Conservation (phyloP, 2,329 filamentous ascomycete genomes). For the Cladosporium austrohemisphaericum region DNA sequence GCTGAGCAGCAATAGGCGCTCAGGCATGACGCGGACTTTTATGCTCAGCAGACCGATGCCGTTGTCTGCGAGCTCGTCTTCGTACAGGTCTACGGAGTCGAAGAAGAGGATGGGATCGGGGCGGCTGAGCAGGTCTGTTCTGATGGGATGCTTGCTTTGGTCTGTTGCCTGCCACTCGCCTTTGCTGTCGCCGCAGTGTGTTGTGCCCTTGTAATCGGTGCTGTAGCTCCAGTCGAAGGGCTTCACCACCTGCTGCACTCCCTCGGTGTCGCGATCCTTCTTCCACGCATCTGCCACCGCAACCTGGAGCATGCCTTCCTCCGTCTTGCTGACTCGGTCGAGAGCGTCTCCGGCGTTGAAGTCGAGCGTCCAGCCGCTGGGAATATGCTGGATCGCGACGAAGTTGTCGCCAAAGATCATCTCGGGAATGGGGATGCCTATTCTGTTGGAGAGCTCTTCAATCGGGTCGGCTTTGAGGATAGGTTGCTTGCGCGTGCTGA, state of each 20-base stretch:
- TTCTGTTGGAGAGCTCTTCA: slow-evolving; percentile 71
- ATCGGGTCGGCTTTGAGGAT: slow-evolving; percentile 92
- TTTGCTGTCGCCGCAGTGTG: slow-evolving; percentile 30
- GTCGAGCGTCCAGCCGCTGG: slow-evolving; percentile 69
- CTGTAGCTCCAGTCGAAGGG: slow-evolving; percentile 99
- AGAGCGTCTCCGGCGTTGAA: slow-evolving; percentile 87
- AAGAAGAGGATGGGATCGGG: slow-evolving; percentile 95
- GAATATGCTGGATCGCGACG: slow-evolving; percentile 68
- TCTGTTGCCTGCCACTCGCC: slow-evolving; percentile 26
- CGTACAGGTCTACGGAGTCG: slow-evolving; percentile 92
- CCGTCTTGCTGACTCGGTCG: slow-evolving; percentile 91
- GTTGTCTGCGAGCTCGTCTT: slow-evolving; percentile 97
- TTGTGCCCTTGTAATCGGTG: slow-evolving; percentile 76
- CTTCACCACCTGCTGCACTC: slow-evolving; percentile 89
- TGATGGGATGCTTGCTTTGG: slow-evolving; percentile 58
- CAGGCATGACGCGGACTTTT: slow-evolving; percentile 91
- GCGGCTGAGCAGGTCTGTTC: slow-evolving; percentile 78
- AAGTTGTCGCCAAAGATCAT: slow-evolving; percentile 99
- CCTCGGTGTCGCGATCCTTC: slow-evolving; percentile 66
- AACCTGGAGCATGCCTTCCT: slow-evolving; percentile 84
- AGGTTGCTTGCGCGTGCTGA: slow-evolving; percentile 83
- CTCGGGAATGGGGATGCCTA: slow-evolving; percentile 87
- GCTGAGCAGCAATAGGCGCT: slow-evolving; percentile 76
- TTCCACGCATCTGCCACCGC: slow-evolving; percentile 90
- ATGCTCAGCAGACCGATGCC: slow-evolving; percentile 86